Evolutionary conservation across 352 stramenopile genomes (phyloP), one percentile per base, ranked within the genome.

Genomic region (Blastocystis sp.): DNA sequence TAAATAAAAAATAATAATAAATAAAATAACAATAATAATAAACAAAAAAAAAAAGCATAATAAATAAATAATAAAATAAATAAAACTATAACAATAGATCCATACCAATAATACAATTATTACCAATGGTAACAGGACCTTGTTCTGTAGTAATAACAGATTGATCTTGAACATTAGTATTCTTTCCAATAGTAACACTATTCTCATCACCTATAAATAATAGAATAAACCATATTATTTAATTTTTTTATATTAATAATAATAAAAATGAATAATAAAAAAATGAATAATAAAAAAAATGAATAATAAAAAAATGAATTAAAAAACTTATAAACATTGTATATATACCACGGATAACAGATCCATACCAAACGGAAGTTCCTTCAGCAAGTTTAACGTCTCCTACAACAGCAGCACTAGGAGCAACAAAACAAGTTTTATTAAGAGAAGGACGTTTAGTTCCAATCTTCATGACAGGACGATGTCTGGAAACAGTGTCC

Each of bases 81-180:
- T 48, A 2, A 2, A 7, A 48, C 9, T 21, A 13, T n/a, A 42
- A 42, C 11, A 16, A 39, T 11, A 4, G 18, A 16, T 2, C 24
- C 31, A 16, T 55, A 32, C 44, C 84, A 37, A 95, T 82, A 16
- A 84, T 94, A 25, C 94, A 84, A 65, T 92, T 83, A 65, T 92
- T 88, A 56, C 87, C 85, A 68, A 95, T 91, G 27, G 65, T 77
- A 31, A 72, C 77, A 23, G 76, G 81, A 57, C 78, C 72, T 57
- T 71, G 69, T 37, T 66, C 64, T 65, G 75, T 84, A 58, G 83
- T 91, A 68, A 95, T 86, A 46, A 95, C 82, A 44, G 80, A 86
- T 49, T 80, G 80, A 75, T 95, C 87, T 76, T 94, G 87, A 46
- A 95, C 80, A 72, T 95, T 94, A 28, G 84, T 93, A 46, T 82